Percentiles rank a stretch among this genome's conserved stretches.
Evolutionary conservation across 2,329 filamentous ascomycete species (phyloP).

Genomic region (Xylariaceae sp.): DNA sequence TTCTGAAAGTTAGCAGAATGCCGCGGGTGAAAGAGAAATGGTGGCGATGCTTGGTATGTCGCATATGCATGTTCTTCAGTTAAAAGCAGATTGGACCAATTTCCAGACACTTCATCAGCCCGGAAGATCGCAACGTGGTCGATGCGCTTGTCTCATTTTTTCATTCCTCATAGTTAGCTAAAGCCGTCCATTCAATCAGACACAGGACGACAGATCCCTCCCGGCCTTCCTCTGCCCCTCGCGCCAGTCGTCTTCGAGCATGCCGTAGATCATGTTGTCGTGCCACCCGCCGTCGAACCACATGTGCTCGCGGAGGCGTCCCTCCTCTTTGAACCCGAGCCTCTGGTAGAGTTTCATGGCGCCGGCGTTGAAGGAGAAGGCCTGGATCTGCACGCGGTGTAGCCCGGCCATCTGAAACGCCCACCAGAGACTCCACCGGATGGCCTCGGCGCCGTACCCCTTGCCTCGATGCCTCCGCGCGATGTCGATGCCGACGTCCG

Average conservation of each 20-base stretch:
- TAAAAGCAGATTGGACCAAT: no score
- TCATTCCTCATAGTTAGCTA: no score
- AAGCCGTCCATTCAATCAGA: no score
- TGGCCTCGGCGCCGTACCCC: constrained; percentile 35
- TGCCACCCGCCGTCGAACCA: constrained; percentile 33
- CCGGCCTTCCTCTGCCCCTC: constrained; percentile 15
- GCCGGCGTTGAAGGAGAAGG: constrained; percentile 30
- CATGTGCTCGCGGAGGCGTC: constrained; percentile 28
- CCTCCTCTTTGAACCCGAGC: constrained; percentile 33
- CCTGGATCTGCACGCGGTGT: constrained; percentile 32
- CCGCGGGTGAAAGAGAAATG: background rate
- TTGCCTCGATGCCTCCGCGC: constrained; percentile 24
- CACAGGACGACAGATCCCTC: constrained; percentile 9
- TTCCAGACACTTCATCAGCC: no score
- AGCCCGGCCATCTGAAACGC: constrained; percentile 31
- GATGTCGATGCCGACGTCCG: constrained; percentile 33
- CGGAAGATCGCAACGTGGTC: no score
- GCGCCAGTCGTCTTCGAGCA: constrained; percentile 33
- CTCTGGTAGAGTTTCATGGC: constrained; percentile 30
- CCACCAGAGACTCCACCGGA: constrained; percentile 33
- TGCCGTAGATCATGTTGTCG: constrained; percentile 30
- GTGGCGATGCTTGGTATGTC: background rate
- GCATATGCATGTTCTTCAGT: no score
- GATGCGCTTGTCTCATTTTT: no score
- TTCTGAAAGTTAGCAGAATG: constrained; percentile 1